These are phyloP conservation scores for Sphaerulina populicola DNA, from an alignment of 2,329 filamentous ascomycete genomes.

Conservation along the genomic window DNA sequence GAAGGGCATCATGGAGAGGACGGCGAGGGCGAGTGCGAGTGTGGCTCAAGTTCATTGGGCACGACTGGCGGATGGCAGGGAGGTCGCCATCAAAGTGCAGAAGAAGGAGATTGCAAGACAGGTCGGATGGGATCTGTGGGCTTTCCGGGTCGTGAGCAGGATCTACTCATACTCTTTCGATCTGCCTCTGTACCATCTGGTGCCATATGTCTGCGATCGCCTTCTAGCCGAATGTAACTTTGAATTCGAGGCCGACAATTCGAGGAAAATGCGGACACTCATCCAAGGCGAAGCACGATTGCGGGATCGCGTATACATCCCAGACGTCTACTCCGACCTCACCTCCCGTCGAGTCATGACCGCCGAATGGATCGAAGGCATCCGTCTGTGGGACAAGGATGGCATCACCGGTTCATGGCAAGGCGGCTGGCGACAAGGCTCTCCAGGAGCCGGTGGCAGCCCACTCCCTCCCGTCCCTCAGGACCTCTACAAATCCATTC, in stretches of 20 bases:
- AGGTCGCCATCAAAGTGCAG: conserved; percentile 94
- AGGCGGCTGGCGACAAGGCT: conserved; percentile 66
- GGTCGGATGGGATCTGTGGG: conserved; percentile 90
- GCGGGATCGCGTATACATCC: conserved; percentile 76
- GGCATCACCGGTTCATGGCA: conserved; percentile 69
- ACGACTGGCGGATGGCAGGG: conserved; percentile 69
- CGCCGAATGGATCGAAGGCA: conserved; percentile 95
- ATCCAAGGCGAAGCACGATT: conserved; percentile 69
- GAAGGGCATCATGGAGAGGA: conserved; percentile 62
- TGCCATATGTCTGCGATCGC: conserved; percentile 90
- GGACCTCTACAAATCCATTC: conserved; percentile 19
- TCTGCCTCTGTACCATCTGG: conserved; percentile 80
- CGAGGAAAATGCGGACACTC: conserved; percentile 70
- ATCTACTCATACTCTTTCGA: conserved; percentile 85
- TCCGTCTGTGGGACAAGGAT: conserved; percentile 85
- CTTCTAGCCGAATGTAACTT: conserved; percentile 92
- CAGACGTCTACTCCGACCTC: conserved; percentile 72
- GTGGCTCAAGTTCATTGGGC: conserved; percentile 98
- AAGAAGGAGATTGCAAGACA: conserved; percentile 89
- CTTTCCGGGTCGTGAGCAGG: conserved; percentile 79
- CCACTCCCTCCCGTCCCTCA: conserved; percentile 47
- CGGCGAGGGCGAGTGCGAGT: conserved; percentile 70
- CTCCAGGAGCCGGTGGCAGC: conserved; percentile 64
- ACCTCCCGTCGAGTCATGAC: conserved; percentile 79
- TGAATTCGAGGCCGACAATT: conserved; percentile 80